Percentiles rank a stretch among this genome's conserved stretches.
Conservation (phyloP, 805 yeast species). For the Myxozyma kluyveri region DNA sequence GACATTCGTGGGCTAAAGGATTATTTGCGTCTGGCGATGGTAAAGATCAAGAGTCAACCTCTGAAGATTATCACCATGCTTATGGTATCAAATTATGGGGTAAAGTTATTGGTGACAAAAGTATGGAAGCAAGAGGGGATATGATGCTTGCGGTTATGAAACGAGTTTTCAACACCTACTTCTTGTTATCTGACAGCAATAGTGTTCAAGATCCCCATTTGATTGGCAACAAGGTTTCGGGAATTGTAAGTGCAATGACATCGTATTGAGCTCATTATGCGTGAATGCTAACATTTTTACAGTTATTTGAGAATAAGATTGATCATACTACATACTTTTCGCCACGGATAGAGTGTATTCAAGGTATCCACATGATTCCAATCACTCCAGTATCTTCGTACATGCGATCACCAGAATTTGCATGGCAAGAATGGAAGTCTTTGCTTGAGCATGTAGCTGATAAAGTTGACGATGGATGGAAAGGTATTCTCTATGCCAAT, state of each 20-base stretch:
- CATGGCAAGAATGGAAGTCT: conserved; percentile 57
- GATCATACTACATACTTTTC: conserved; percentile 76
- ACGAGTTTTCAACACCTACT: conserved; percentile 55
- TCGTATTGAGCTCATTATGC: too few species aligned
- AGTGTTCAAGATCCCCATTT: conserved; percentile 51
- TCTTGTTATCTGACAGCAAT: conserved; percentile 51
- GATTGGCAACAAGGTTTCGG: conserved; percentile 60
- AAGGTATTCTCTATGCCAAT: conserved; percentile 67
- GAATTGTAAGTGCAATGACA: conserved; percentile 49
- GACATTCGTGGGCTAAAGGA: conserved; percentile 77
- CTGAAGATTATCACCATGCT: conserved; percentile 69
- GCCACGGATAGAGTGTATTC: conserved; percentile 56
- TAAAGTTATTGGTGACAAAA: conserved; percentile 48
- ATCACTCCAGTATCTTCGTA: conserved; percentile 59
- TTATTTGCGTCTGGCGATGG: conserved; percentile 63
- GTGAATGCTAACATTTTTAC: not conserved
- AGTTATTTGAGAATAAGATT: conserved; percentile 63
- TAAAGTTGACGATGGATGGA: conserved; percentile 57
- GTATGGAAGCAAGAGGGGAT: conserved; percentile 55
- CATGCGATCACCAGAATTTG: conserved; percentile 53
- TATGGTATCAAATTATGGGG: conserved; percentile 75
- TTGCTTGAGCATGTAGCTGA: conserved; percentile 45
- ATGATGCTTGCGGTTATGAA: conserved; percentile 58
- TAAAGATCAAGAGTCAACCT: conserved; percentile 66
- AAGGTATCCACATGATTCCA: conserved; percentile 79